These are phyloP conservation scores for Botrytis fabae DNA, from an alignment of 2,329 filamentous ascomycete genomes.

Conservation along the genomic window DNA sequence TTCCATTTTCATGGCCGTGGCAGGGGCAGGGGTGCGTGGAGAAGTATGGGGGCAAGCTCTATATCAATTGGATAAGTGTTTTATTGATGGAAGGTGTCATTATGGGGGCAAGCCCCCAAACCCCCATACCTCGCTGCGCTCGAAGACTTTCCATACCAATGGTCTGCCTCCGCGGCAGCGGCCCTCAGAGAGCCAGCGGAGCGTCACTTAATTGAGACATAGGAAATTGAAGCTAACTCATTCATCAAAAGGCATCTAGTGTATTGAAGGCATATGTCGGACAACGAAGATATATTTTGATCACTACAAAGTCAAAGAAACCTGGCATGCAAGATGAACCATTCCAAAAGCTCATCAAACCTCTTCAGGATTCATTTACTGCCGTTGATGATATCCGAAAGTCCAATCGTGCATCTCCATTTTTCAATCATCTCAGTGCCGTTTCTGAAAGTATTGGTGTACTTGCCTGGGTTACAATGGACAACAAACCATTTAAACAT, in stretches of 20 bases:
- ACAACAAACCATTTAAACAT: constrained; percentile 79
- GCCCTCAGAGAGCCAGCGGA: not conserved
- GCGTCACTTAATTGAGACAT: not conserved
- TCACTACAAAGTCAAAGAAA: constrained; percentile 90
- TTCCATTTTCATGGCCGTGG: not conserved
- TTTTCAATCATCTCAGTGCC: constrained; percentile 80
- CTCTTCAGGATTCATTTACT: constrained; percentile 80
- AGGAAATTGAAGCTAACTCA: constrained; percentile 23
- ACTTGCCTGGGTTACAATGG: constrained; percentile 86
- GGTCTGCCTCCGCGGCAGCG: not conserved
- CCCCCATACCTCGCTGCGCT: not conserved
- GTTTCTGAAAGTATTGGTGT: constrained; percentile 89
- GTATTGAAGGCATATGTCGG: constrained; percentile 71
- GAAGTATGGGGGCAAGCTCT: not conserved
- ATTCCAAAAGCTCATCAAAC: constrained; percentile 78
- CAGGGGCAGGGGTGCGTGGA: not conserved
- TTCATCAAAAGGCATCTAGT: constrained; percentile 49
- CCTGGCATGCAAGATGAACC: constrained; percentile 66
- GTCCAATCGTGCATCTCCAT: constrained; percentile 70
- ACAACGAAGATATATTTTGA: constrained; percentile 83
- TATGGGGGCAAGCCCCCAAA: not conserved
- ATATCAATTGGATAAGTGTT: not conserved
- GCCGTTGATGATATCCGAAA: constrained; percentile 80
- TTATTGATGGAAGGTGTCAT: not conserved
- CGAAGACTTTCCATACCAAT: not conserved